Evolutionary conservation across 1,284 basidiomycete genomes (phyloP).

Genomic region (Puccinia novopanici): DNA sequence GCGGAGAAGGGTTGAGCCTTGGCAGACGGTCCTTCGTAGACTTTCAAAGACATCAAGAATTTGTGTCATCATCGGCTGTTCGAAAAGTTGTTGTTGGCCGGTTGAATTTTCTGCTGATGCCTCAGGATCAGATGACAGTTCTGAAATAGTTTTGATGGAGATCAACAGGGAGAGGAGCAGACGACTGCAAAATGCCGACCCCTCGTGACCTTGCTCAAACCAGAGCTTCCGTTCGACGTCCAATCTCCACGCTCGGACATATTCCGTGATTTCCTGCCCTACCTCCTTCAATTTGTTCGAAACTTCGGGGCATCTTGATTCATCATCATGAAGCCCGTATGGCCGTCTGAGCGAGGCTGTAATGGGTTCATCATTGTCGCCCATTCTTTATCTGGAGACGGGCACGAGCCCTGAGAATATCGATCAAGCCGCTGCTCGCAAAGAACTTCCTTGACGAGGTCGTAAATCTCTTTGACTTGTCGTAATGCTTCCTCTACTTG

Average conservation of each 20-base stretch:
- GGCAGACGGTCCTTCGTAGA: conserved; percentile 12
- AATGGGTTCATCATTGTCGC: conserved; percentile 11
- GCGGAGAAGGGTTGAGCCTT: conserved; percentile 19
- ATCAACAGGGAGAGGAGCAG: conserved; percentile 44
- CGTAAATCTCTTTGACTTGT: conserved; percentile 23
- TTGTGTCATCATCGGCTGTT: background rate
- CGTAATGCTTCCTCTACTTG: conserved; percentile 35
- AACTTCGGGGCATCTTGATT: background rate
- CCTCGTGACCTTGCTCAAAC: conserved; percentile 46
- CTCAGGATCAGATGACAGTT: background rate
- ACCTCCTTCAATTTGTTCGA: background rate
- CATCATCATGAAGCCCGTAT: background rate
- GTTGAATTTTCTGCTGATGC: background rate
- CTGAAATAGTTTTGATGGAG: conserved; percentile 33
- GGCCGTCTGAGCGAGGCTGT: background rate
- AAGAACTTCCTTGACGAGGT: conserved; percentile 19
- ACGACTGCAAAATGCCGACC: conserved; percentile 42
- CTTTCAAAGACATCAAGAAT: conserved; percentile 34
- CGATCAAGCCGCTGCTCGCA: conserved; percentile 7
- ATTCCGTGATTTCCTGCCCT: conserved; percentile 13
- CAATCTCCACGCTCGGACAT: conserved; percentile 36
- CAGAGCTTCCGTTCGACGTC: conserved; percentile 32
- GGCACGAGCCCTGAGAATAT: background rate
- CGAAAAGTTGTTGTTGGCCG: background rate
- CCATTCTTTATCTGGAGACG: conserved; percentile 22